A percentile compares a stretch with the other conserved stretches of the same genome.
Evolutionary conservation across 805 yeast species (phyloP).

Genomic region (Peterozyma toletana): DNA sequence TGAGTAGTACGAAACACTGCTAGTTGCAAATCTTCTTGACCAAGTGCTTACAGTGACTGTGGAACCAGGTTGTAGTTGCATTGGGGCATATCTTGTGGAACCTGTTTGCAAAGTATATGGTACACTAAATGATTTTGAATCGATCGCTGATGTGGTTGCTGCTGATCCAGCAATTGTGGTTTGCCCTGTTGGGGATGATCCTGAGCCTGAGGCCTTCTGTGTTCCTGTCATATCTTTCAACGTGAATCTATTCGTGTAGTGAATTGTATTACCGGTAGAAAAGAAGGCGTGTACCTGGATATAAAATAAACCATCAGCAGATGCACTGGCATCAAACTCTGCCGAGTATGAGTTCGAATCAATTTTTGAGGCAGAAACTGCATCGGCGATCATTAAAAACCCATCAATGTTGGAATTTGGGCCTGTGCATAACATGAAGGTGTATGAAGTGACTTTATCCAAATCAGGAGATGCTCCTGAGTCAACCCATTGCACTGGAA

Average conservation of each 20-base stretch:
- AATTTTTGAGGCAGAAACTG: slow-evolving; percentile 22
- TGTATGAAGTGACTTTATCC: slow-evolving; percentile 32
- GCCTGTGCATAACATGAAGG: slow-evolving; percentile 66
- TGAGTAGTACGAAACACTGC: slow-evolving; percentile 56
- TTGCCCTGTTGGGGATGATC: slow-evolving; percentile 37
- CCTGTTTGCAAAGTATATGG: slow-evolving; percentile 81
- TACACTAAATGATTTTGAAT: slow-evolving; percentile 50
- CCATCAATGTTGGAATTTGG: slow-evolving; percentile 39
- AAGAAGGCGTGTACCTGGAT: slow-evolving; percentile 58
- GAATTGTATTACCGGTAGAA: slow-evolving; percentile 42
- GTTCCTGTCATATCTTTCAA: slow-evolving; percentile 72
- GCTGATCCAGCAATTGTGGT: slow-evolving; percentile 22
- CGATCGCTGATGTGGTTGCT: slow-evolving; percentile 33
- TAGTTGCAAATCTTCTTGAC: slow-evolving; percentile 60
- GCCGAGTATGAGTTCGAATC: slow-evolving; percentile 32
- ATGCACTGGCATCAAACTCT: slow-evolving; percentile 31
- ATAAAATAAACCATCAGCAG: slow-evolving; percentile 62
- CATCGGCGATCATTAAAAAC: slow-evolving; percentile 21
- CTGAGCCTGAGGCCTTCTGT: slow-evolving; percentile 37
- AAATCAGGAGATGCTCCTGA: slow-evolving; percentile 43
- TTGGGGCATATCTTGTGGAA: slow-evolving; percentile 74
- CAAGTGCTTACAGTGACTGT: slow-evolving; percentile 60
- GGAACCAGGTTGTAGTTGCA: slow-evolving; percentile 84
- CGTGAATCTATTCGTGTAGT: slow-evolving; percentile 60
- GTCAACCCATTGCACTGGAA: slow-evolving; percentile 51